Evolutionary conservation across 1,139 yeast genomes (phyloP), one percentile per base, ranked within the genome.

Genomic region (Geotrichum europaeum): DNA sequence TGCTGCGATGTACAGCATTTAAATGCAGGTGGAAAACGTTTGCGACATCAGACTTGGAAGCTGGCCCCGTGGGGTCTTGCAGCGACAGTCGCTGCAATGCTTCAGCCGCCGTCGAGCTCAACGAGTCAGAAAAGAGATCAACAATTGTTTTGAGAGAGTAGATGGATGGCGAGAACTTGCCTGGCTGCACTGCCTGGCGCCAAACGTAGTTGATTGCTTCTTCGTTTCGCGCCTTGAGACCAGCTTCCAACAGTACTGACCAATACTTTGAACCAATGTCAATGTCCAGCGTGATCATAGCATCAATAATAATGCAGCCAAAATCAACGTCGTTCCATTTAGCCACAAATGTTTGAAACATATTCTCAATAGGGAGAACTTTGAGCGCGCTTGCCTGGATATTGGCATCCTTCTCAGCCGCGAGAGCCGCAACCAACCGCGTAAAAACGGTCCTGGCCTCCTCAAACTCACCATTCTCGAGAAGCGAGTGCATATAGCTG

Each of bases 381-480:
- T 54, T 34, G 18, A 54, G 24, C 22, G 47, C 43, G 5, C 28
- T 18, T n/a, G 4, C 22, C 22, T 25, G 51, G 13, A 24, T 49
- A 18, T 51, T 43, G 18, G 12, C 32, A 18, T 50, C 32, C 10
- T 12, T 15, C 43, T 32, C 56, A 6, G 15, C 25, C 18, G 24
- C 28, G 18, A 51, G 22, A 6, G 5, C 36, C 10, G 24, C 32
- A 28, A 47, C 20, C 9, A 53, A 25, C 20, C 45, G 22, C 28
- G 51, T 30, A 40, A 32, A 58, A 30, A 50, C 49, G 4, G 25
- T 12, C 49, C 30, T 45, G 28, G 51, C 53, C 47, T 36, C 56
- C n/a, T 51, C 57, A n/a, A 55, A 28, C n/a, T 53, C 55, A 4
- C 60, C 55, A 13, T 55, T 22, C 34, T 56, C 59, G 9, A 57